Evolutionary conservation across 1,139 yeast genomes (phyloP).

Genomic region (Pichia sp.): DNA sequence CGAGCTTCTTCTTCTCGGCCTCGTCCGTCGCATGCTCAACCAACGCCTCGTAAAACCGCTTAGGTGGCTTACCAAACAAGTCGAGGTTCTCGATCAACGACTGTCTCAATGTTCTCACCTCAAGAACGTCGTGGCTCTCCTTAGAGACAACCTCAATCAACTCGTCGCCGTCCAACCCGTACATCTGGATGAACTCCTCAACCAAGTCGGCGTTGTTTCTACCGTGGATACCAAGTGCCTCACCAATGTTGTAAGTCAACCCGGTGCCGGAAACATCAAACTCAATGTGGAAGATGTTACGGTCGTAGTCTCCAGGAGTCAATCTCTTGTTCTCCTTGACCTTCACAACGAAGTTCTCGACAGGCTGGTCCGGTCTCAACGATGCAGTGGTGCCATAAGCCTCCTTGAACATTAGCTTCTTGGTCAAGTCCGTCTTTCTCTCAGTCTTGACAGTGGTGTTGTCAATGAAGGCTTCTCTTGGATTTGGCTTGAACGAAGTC

Average conservation of each 20-base stretch:
- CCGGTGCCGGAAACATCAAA: slow-evolving; percentile 91
- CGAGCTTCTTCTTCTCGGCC: slow-evolving; percentile 57
- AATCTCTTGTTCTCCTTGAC: slow-evolving; percentile 90
- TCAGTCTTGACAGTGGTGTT: slow-evolving; percentile 34
- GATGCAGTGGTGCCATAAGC: slow-evolving; percentile 55
- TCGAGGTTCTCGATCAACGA: slow-evolving; percentile 76
- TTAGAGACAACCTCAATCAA: slow-evolving; percentile 68
- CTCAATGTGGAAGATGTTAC: slow-evolving; percentile 96
- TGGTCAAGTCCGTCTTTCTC: slow-evolving; percentile 54
- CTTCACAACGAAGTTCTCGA: slow-evolving; percentile 77
- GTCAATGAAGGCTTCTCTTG: slow-evolving; percentile 45
- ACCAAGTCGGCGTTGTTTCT: slow-evolving; percentile 69
- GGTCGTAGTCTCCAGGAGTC: slow-evolving; percentile 86
- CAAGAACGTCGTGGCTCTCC: slow-evolving; percentile 55
- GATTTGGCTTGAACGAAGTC: slow-evolving; percentile 57
- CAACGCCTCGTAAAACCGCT: slow-evolving; percentile 84
- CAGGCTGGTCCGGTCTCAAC: slow-evolving; percentile 88
- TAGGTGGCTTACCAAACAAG: slow-evolving; percentile 91
- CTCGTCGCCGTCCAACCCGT: slow-evolving; percentile 62
- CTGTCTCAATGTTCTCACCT: slow-evolving; percentile 79
- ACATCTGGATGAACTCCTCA: slow-evolving; percentile 61
- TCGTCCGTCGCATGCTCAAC: slow-evolving; percentile 70
- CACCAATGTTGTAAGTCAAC: slow-evolving; percentile 88
- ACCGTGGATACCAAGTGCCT: slow-evolving; percentile 94
- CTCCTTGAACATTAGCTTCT: slow-evolving; percentile 74